Conservation (phyloP, 2,329 filamentous ascomycete species). For the Fusarium torulosum region DNA sequence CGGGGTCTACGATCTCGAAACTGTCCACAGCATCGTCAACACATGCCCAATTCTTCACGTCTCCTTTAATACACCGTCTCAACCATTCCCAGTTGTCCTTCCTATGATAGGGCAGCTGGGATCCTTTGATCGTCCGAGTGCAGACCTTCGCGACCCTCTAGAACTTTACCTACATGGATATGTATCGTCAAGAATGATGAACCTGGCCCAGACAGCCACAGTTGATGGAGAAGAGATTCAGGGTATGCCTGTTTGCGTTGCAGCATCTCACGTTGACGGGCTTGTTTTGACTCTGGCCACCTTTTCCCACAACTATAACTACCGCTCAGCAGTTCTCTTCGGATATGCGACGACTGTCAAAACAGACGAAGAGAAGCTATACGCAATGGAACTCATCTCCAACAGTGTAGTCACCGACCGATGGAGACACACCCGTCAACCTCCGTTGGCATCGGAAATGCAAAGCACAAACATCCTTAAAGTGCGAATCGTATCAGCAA, state of each 20-base stretch:
- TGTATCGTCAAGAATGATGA: constrained; percentile 82
- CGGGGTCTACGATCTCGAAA: constrained; percentile 77
- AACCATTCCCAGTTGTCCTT: constrained; percentile 80
- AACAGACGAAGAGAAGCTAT: constrained; percentile 77
- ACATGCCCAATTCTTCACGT: constrained; percentile 81
- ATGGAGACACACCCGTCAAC: constrained; percentile 76
- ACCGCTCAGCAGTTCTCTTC: constrained; percentile 83
- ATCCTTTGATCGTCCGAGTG: constrained; percentile 73
- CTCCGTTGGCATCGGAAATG: constrained; percentile 80
- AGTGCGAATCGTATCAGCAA: constrained; percentile 76
- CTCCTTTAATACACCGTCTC: constrained; percentile 74
- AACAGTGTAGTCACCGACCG: constrained; percentile 77
- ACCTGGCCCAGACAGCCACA: constrained; percentile 58
- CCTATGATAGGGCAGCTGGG: constrained; percentile 91
- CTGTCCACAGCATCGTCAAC: constrained; percentile 83
- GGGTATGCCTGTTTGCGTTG: constrained; percentile 78
- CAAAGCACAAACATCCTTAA: constrained; percentile 79
- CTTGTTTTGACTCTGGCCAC: constrained; percentile 83
- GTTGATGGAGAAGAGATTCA: constrained; percentile 32
- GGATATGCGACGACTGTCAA: constrained; percentile 78
- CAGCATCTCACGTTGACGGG: constrained; percentile 82
- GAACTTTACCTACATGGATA: constrained; percentile 89
- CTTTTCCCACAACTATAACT: constrained; percentile 87
- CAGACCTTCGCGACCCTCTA: constrained; percentile 72
- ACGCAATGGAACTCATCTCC: constrained; percentile 83